Conservation (phyloP, 2,329 filamentous ascomycete genomes). For the Rutstroemia sp. region DNA sequence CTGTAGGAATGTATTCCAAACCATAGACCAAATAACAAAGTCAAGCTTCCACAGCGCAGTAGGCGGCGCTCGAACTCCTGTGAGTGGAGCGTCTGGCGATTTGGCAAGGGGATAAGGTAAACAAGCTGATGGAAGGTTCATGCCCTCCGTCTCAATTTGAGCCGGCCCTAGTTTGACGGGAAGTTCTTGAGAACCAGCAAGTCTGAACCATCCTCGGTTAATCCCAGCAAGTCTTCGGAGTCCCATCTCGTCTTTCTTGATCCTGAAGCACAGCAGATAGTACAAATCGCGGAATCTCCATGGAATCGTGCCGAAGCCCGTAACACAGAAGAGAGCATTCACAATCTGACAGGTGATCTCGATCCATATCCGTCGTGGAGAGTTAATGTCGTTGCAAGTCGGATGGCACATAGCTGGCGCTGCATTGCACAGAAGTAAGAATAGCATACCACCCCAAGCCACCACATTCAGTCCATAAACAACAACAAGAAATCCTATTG, state of each 20-base stretch:
- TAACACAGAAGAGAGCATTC: constrained; percentile 80
- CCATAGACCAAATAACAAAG: constrained; percentile 70
- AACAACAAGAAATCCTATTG: constrained; percentile 67
- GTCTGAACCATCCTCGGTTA: constrained; percentile 68
- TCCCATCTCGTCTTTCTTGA: constrained; percentile 44
- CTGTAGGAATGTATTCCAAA: constrained; percentile 74
- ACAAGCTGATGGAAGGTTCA: constrained; percentile 33
- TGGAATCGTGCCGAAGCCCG: constrained; percentile 74
- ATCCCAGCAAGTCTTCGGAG: constrained; percentile 66
- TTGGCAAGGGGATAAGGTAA: constrained; percentile 58
- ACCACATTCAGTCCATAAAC: constrained; percentile 77
- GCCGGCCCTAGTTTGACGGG: constrained; percentile 45
- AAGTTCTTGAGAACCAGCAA: constrained; percentile 57
- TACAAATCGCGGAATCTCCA: constrained; percentile 80
- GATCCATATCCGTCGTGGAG: constrained; percentile 74
- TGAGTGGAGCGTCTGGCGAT: constrained; percentile 61
- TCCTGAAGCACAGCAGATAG: constrained; percentile 59
- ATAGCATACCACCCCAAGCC: constrained; percentile 88
- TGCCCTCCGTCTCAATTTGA: constrained; percentile 38
- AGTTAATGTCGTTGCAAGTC: constrained; percentile 64
- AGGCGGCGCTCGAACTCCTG: constrained; percentile 59
- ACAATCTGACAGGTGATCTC: constrained; percentile 79
- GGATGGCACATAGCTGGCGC: constrained; percentile 66
- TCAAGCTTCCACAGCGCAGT: constrained; percentile 71
- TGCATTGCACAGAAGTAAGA: constrained; percentile 72